Base-by-base conservation (phyloP, 768 basidiomycete genomes). In the Rhizopogon sp. region DNA sequence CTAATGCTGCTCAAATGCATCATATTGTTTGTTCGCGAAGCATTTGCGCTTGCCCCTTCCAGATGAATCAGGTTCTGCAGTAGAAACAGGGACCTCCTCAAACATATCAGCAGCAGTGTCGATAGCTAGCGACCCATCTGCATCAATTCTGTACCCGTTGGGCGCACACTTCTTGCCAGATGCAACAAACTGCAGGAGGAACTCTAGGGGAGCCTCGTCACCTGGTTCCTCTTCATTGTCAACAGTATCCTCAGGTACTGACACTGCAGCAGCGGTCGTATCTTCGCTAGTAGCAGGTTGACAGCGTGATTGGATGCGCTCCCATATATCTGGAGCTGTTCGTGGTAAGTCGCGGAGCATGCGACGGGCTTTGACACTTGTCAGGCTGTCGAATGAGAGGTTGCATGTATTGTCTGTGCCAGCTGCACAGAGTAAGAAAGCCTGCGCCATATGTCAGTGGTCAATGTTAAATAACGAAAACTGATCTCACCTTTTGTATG, bases 401-500 rank as follows among this genome's bases (percentile, higher is more conserved):
- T 50, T 39, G 10, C n/a, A 61, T 44, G 43, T n/a, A 16, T 8
- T 43, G 16, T 39, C 39, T 37, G 16, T 50, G 51, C 62, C 58
- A 59, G 17, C 43, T 59, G 20, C 58, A 46, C 42, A 61, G 50
- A 25, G 54, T 51, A 2, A 63, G 50, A 50, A 63, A 44, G 37
- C 58, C 62, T 63, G 31, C 16, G 22, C 6, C 14, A 17, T 3
- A 35, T 3, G 39, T 57, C 13, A 55, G 25, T 20, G 45, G 3
- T 49, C 16, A 33, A 17, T 49, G 14, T 20, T 33, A 33, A 35
- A 6, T n/a, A 16, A 25, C 8, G 7, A 49, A 11, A 39, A 17
- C 7, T 17, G n/a, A 49, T 56, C 62, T 17, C 33, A 72, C 73
- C 61, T 69, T 70, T 52, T 63, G 63, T 6, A 76, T 58, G 6